phyloP scores from a whole-genome alignment of 805 yeast genomes.

The Torulaspora indica region DNA sequence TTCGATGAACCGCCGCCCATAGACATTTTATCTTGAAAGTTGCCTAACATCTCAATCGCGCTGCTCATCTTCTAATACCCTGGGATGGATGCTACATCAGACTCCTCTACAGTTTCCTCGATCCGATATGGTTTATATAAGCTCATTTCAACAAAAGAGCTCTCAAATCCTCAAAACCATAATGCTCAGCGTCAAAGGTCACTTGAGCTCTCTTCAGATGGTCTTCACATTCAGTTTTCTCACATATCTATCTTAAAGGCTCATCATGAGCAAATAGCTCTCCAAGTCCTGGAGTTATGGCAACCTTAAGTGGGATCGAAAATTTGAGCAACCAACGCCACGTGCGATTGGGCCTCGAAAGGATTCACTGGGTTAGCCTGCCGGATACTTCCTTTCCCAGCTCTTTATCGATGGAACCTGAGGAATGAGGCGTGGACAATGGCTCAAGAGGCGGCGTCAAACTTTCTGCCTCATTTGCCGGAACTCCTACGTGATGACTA shows the following conservation, averaged over 20 bases:
- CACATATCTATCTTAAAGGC: conserved; percentile 1
- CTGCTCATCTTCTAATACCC: conserved; percentile 1
- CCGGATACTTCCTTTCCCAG: conserved; percentile 3
- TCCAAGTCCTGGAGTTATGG: background rate
- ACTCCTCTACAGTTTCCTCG: background rate
- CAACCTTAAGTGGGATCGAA: background rate
- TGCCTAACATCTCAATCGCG: background rate
- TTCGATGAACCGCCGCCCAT: conserved; percentile 14
- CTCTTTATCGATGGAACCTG: conserved; percentile 21
- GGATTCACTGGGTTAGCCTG: background rate
- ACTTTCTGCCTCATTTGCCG: conserved; percentile 2
- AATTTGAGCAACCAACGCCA: background rate
- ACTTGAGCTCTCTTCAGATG: background rate
- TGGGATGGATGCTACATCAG: background rate
- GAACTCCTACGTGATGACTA: conserved; percentile 5
- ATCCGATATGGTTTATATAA: background rate
- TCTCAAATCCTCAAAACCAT: background rate
- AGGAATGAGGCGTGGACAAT: conserved; percentile 15
- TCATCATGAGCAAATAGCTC: conserved; percentile 10
- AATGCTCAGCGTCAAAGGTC: conserved; percentile 1
- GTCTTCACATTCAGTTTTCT: background rate
- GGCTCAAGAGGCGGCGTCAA: conserved; percentile 13
- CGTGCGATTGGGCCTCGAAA: background rate
- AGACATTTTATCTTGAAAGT: conserved; percentile 7
- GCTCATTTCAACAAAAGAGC: background rate